phyloP scores from a whole-genome alignment of 2,329 filamentous ascomycete species.

The Phaeoacremonium minimum region DNA sequence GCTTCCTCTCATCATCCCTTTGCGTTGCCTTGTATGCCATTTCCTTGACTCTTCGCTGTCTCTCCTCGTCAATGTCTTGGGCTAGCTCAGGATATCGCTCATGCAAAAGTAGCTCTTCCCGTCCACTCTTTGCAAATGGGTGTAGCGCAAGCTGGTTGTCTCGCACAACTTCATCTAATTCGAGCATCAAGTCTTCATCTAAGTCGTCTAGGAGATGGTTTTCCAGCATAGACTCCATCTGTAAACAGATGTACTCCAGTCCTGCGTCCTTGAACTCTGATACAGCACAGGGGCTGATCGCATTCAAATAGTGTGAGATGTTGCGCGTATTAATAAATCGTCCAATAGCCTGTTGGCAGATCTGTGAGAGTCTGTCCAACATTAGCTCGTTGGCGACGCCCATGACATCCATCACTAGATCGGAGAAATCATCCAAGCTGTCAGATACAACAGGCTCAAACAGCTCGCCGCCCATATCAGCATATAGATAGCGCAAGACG shows the following conservation, averaged over 20 bases:
- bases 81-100: conserved; percentile 61
- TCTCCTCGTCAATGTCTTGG: conserved; percentile 64
- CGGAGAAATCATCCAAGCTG: conserved; percentile 78
- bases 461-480: conserved; percentile 73
- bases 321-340: conserved; percentile 83
- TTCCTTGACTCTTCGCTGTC: conserved; percentile 67
- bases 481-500: conserved; percentile 78
- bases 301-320: conserved; percentile 79
- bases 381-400: conserved; percentile 89
- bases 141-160: conserved; percentile 76
- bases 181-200: conserved; percentile 74
- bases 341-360: conserved; percentile 82
- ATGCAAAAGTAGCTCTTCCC: conserved; percentile 62
- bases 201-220: conserved; percentile 83
- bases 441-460: conserved; percentile 72
- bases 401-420: conserved; percentile 88
- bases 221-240: conserved; percentile 87
- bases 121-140: conserved; percentile 73
- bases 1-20: conserved; percentile 60
- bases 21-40: conserved; percentile 65
- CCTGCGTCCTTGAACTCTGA: conserved; percentile 83
- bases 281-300: conserved; percentile 78
- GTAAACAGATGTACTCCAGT: conserved; percentile 86
- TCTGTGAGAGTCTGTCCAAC: conserved; percentile 84
- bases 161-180: conserved; percentile 76